A percentile compares a stretch with the other conserved stretches of the same genome.
Evolutionary conservation across 306 rosid species (phyloP).

Genomic region (Mimosa bimucronata): DNA sequence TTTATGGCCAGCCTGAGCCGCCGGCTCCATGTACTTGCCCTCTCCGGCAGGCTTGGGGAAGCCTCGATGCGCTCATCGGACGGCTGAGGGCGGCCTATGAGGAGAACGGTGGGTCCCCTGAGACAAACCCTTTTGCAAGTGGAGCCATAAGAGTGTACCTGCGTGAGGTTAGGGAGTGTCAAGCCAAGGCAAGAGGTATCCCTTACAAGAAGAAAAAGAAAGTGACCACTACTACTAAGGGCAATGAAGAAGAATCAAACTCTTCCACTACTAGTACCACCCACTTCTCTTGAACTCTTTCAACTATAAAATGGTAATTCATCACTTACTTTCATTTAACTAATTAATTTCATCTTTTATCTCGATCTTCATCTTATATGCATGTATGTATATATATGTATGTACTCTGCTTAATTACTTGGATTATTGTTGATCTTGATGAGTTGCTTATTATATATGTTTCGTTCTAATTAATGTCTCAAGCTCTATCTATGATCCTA

Average conservation of each 20-base stretch:
- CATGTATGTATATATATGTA: not conserved
- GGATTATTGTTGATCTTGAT: not conserved
- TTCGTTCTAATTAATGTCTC: not conserved
- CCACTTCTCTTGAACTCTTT: slow-evolving; percentile 42
- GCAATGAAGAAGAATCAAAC: slow-evolving; percentile 55
- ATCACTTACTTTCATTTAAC: not conserved
- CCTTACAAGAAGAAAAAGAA: slow-evolving; percentile 97
- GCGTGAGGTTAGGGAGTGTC: slow-evolving; percentile 86
- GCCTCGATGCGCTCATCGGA: slow-evolving; percentile 95
- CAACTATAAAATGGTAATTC: slow-evolving; percentile 46
- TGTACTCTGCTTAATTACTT: not conserved
- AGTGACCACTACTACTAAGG: slow-evolving; percentile 44
- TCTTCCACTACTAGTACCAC: slow-evolving; percentile 32
- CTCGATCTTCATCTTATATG: not conserved
- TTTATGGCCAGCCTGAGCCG: slow-evolving; percentile 91
- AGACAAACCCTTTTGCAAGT: slow-evolving; percentile 79
- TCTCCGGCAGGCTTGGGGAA: slow-evolving; percentile 92
- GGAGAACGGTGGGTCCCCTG: slow-evolving; percentile 85
- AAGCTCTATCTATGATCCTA: not conserved
- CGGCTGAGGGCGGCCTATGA: slow-evolving; percentile 94
- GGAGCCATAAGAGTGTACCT: slow-evolving; percentile 84
- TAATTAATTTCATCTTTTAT: not conserved
- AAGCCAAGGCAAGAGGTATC: slow-evolving; percentile 95
- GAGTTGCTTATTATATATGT: not conserved
- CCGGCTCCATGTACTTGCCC: slow-evolving; percentile 97